A percentile compares a stretch with the other conserved stretches of the same genome.
Conservation (phyloP, 164 flowering plant genomes). For the Sextonia rubra region DNA sequence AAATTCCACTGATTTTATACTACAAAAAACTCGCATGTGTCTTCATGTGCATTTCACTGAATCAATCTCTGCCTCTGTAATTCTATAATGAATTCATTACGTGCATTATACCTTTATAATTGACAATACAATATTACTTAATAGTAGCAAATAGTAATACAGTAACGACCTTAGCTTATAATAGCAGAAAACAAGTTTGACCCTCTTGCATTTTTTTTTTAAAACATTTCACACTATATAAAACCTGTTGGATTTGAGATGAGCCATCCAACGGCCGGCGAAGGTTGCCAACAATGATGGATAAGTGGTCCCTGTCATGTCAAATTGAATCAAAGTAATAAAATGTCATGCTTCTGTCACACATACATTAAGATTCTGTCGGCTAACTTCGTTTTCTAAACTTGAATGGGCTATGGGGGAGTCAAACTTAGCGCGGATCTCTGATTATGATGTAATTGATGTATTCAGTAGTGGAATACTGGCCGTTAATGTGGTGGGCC, state of each 20-base stretch:
- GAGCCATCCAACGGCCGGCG: not conserved
- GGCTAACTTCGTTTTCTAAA: not conserved
- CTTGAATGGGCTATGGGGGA: not conserved
- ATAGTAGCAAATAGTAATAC: not conserved
- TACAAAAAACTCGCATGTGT: too few species aligned
- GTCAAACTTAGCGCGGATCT: too few species aligned
- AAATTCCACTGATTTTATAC: too few species aligned
- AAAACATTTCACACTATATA: too few species aligned
- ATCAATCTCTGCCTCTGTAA: not conserved
- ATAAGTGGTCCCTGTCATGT: not conserved
- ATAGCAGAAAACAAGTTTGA: not conserved
- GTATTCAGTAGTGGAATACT: too few species aligned
- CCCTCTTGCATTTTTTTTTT: not conserved
- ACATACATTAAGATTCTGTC: not conserved
- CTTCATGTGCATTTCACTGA: too few species aligned
- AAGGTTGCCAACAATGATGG: not conserved
- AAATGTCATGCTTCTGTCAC: not conserved
- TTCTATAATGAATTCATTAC: not conserved
- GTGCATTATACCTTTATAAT: not conserved
- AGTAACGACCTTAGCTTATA: too few species aligned
- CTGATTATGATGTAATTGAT: too few species aligned
- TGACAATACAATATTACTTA: not conserved
- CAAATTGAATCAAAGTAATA: not conserved
- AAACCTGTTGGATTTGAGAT: not conserved
- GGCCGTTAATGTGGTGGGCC: too few species aligned